Evolutionary conservation across 257 asterid genomes (phyloP).

Genomic region (Solanum bulbocastanum): DNA sequence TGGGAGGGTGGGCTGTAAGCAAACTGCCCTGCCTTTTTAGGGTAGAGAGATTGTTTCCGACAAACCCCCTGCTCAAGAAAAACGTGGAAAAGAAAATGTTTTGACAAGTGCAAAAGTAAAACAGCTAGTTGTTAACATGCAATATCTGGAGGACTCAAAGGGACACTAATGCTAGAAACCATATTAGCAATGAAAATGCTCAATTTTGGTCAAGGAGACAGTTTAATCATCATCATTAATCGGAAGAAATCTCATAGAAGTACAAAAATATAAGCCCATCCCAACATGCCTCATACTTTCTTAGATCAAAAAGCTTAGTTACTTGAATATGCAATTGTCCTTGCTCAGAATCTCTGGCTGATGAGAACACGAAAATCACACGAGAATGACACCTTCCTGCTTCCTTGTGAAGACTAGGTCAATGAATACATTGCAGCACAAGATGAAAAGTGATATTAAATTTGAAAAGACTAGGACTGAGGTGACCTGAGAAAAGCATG

Average conservation of each 20-base stretch:
- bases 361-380: conserved; percentile 5
- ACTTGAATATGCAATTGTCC: background rate
- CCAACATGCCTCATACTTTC: background rate
- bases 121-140: background rate
- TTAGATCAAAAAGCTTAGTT: background rate
- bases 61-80: background rate
- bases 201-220: background rate
- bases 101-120: background rate
- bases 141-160: background rate
- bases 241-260: background rate
- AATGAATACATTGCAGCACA: conserved; percentile 4
- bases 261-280: background rate
- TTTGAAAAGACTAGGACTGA: conserved; percentile 8
- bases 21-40: background rate
- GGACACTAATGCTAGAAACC: background rate
- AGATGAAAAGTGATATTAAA: conserved; percentile 1
- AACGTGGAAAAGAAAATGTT: background rate
- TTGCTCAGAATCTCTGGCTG: conserved; percentile 12
- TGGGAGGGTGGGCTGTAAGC: background rate
- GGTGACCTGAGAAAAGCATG: conserved; percentile 80
- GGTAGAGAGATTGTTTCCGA: background rate
- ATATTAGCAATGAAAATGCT: background rate
- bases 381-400: conserved; percentile 3
- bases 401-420: background rate
- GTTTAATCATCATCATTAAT: background rate